Percentiles rank a stretch among this genome's conserved stretches.
phyloP scores from a whole-genome alignment of 1,284 basidiomycete species.

The Microstroma glucosiphilum region DNA sequence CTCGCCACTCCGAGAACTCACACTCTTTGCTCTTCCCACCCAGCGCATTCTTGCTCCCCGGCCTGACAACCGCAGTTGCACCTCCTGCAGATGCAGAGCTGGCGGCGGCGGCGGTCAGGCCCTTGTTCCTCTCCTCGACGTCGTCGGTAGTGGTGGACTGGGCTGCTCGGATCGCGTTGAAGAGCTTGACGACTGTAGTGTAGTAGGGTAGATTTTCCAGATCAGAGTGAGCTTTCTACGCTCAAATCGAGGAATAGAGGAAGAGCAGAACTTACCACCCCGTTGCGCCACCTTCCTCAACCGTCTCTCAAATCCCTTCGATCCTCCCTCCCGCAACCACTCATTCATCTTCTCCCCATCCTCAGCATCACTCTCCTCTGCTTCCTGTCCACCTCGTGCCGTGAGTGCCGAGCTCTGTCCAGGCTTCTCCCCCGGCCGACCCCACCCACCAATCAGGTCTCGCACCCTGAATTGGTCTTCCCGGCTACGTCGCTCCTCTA shows the following conservation, averaged over 20 bases:
- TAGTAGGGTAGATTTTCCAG: too few species aligned
- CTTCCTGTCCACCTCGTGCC: slow-evolving; percentile 12
- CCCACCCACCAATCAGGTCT: slow-evolving; percentile 49
- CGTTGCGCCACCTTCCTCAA: slow-evolving; percentile 47
- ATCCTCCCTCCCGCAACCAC: slow-evolving; percentile 21
- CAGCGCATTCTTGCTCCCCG: background rate
- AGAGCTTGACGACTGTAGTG: slow-evolving; percentile 42
- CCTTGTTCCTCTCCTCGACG: too few species aligned
- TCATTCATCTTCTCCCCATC: slow-evolving; percentile 20
- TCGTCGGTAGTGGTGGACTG: slow-evolving; percentile 25
- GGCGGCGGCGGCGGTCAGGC: too few species aligned
- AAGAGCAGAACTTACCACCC: slow-evolving; percentile 28
- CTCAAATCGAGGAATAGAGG: too few species aligned
- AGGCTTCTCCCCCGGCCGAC: slow-evolving; percentile 38
- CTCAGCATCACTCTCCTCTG: slow-evolving; percentile 25
- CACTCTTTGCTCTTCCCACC: too few species aligned
- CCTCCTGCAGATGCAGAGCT: slow-evolving; percentile 17
- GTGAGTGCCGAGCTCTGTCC: background rate
- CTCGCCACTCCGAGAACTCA: too few species aligned
- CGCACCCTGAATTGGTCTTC: slow-evolving; percentile 42
- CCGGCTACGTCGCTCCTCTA: slow-evolving; percentile 35
- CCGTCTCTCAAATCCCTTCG: slow-evolving; percentile 39
- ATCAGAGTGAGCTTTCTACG: too few species aligned
- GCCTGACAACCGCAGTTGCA: slow-evolving; percentile 10
- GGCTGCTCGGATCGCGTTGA: slow-evolving; percentile 49